Evolutionary conservation across 208 protist species (phyloP).

Genomic region (Vickermania ingenoplastis): DNA sequence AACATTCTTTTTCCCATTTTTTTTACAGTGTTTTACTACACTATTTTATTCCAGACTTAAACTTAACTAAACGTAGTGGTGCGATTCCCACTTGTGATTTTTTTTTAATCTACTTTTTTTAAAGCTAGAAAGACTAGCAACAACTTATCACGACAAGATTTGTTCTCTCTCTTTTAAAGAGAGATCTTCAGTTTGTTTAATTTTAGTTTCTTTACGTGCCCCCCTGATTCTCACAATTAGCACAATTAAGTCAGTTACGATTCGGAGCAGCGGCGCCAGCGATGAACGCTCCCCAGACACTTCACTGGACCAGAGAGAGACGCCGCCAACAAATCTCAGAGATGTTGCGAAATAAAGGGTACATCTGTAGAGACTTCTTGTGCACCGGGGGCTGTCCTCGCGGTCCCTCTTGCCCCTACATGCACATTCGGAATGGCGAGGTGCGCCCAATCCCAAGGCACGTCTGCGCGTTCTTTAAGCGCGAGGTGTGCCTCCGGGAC

Average conservation of each 20-base stretch:
- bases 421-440: slow-evolving; percentile 61
- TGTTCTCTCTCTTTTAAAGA: no score
- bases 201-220: no score
- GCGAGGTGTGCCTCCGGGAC: slow-evolving; percentile 59
- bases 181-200: no score
- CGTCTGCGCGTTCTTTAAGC: slow-evolving; percentile 58
- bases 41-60: background rate
- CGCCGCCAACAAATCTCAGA: slow-evolving; percentile 31
- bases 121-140: no score
- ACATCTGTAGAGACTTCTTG: slow-evolving; percentile 57
- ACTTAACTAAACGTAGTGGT: slow-evolving; percentile 3
- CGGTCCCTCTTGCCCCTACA: slow-evolving; percentile 49
- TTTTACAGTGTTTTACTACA: background rate
- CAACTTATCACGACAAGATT: no score
- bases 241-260: no score
- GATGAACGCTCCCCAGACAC: background rate
- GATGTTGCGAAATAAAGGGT: slow-evolving; percentile 63
- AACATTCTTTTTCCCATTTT: background rate
- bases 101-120: no score
- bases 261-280: no score
- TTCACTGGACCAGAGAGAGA: background rate
- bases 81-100: no score
- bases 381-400: slow-evolving; percentile 20
- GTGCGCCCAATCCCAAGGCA: slow-evolving; percentile 41
- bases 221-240: no score